Evolutionary conservation across 257 asterid genomes (phyloP).

Genomic region (Ligustrum vulgare): DNA sequence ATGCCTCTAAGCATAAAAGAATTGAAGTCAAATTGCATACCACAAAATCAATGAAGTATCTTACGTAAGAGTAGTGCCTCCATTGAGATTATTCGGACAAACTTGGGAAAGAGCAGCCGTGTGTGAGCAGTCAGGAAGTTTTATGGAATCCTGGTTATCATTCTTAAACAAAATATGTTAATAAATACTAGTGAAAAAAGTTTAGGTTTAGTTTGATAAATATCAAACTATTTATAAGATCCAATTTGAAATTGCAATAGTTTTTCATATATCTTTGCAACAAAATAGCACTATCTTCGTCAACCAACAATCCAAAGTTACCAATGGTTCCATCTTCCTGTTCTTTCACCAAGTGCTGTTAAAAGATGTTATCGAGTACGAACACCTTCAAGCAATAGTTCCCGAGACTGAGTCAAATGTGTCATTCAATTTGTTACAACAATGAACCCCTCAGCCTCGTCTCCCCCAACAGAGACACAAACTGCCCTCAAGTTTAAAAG

Average conservation of each 20-base stretch:
- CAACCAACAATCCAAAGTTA: neutral
- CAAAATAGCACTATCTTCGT: neutral
- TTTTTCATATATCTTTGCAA: neutral
- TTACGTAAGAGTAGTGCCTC: conserved; percentile 80
- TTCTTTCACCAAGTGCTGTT: neutral
- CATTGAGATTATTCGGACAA: conserved; percentile 73
- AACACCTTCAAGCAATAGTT: neutral
- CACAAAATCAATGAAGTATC: conserved; percentile 29
- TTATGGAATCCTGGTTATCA: conserved; percentile 80
- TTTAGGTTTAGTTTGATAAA: neutral
- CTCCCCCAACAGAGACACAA: neutral
- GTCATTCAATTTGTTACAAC: neutral
- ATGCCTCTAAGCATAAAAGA: conserved; percentile 19
- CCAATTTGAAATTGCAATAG: neutral
- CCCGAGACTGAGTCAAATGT: neutral
- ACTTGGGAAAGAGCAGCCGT: conserved; percentile 72
- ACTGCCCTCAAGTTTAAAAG: neutral
- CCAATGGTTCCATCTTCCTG: neutral
- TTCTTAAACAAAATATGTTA: conserved; percentile 30
- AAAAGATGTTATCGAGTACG: neutral
- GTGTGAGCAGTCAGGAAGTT: conserved; percentile 79
- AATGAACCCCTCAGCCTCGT: neutral
- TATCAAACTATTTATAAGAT: conserved; percentile 7
- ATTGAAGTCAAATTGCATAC: conserved; percentile 7
- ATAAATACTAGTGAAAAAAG: neutral